These are phyloP conservation scores for Syncephalastrum monosporum DNA, from an alignment of 371 early-diverging fungal species.

Conservation along the genomic window DNA sequence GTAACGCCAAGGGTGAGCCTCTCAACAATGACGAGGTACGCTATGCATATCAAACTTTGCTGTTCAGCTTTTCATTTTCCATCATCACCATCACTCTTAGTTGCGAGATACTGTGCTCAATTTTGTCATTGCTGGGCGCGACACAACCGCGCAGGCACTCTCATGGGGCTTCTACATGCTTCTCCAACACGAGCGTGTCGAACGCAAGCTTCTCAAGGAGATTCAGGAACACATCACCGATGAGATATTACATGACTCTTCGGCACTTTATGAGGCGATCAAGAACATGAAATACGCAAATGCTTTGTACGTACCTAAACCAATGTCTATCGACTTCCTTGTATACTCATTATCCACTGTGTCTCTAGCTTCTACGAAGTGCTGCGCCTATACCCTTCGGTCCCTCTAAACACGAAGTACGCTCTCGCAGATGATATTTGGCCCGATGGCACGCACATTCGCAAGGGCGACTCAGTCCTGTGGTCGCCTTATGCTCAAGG, in stretches of 20 bases:
- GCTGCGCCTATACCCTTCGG: conserved; percentile 69
- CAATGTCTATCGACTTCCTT: too few species aligned
- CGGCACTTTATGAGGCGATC: conserved; percentile 49
- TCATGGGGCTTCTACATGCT: conserved; percentile 66
- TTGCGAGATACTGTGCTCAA: conserved; percentile 53
- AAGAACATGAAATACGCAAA: conserved; percentile 37
- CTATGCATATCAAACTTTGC: neutral
- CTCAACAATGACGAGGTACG: conserved; percentile 35
- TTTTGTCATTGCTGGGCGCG: conserved; percentile 61
- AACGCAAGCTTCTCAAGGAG: conserved; percentile 47
- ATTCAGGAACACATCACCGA: conserved; percentile 32
- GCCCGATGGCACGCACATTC: conserved; percentile 68
- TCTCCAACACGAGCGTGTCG: conserved; percentile 39
- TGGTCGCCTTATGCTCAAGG: conserved; percentile 59
- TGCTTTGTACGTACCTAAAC: conserved; percentile 14
- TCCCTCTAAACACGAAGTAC: conserved; percentile 65
- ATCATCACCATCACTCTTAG: conserved; percentile 8
- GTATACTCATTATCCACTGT: neutral
- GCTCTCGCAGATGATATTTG: conserved; percentile 66
- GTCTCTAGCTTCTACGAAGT: conserved; percentile 52
- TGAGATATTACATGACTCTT: conserved; percentile 23
- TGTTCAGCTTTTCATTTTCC: neutral
- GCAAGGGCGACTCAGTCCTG: conserved; percentile 49
- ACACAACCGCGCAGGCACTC: conserved; percentile 73
- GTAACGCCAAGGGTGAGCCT: conserved; percentile 35